Base-by-base conservation (phyloP, 2,329 filamentous ascomycete genomes). In the Colletotrichum sp. region DNA sequence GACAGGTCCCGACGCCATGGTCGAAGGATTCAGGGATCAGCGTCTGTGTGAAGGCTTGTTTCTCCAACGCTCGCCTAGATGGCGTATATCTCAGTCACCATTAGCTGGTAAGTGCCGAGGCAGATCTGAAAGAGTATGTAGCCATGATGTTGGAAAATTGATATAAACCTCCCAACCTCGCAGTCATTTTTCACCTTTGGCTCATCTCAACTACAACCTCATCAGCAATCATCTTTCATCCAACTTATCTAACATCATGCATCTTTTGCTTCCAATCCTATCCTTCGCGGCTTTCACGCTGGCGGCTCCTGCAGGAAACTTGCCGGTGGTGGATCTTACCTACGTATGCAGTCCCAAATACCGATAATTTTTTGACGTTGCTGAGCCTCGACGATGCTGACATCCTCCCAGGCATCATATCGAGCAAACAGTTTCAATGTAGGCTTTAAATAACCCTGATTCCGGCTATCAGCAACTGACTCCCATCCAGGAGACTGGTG, bases 401-500 rank as follows among this genome's bases (percentile, higher is more conserved):
- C 2, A 30, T n/a, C 16, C 18, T 30, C 28, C 18, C 18, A 61
- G 26, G 59, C 59, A 61, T 28, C 59, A 61, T 61, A 61, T 30
- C 59, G 26, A 32, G 59, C 59, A 7, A 61, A 61, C 28, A 34
- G 26, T 61, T n/a, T 61, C 15, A 61, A 61, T 18, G 59, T 61
- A 7, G 12, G 59, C 4, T 9, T 18, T 7, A 1, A 6, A 16
- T 7, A 13, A 8, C 26, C 18, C 10, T 7, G n/a, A 13, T n/a
- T n/a, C 18, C 9, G 12, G 28, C n/a, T 21, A n/a, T 26, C 12
- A 7, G 12, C 13, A 26, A 18, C 21, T 39, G 3, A 64, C 32
- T 13, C 8, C 7, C 32, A 9, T 30, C 7, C 18, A 80, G 78
- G 77, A 75, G 65, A 80, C 79, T 18, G 78, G 79, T 34, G 74